Evolutionary conservation across 805 yeast genomes (phyloP).

Genomic region (Phaffomyces antillensis): DNA sequence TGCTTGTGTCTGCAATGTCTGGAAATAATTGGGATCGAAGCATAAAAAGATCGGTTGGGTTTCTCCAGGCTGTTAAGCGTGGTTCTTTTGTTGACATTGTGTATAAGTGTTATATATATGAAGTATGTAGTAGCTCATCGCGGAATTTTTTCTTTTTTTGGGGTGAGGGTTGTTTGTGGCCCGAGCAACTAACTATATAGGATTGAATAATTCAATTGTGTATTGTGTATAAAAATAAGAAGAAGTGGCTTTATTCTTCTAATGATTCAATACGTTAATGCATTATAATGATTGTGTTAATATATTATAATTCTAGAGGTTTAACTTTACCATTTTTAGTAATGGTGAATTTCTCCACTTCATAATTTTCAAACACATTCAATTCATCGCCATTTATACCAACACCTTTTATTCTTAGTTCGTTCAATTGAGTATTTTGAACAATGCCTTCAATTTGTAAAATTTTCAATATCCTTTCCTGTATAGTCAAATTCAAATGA

Average conservation of each 20-base stretch:
- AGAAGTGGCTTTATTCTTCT: no score
- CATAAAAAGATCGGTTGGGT: neutral
- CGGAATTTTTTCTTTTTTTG: no score
- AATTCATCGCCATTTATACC: constrained; percentile 3
- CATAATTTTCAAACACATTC: neutral
- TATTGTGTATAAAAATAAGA: no score
- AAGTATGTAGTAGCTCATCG: no score
- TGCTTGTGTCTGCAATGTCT: neutral
- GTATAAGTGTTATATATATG: no score
- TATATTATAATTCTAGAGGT: neutral
- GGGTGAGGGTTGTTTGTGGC: neutral
- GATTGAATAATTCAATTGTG: no score
- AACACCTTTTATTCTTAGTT: constrained; percentile 26
- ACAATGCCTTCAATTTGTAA: constrained; percentile 44
- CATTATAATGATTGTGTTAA: neutral
- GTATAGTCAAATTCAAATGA: constrained; percentile 46
- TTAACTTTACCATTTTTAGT: constrained; percentile 1
- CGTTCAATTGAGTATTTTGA: constrained; percentile 26
- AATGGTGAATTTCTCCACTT: neutral
- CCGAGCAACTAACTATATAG: no score
- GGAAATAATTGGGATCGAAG: neutral
- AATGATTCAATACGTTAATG: no score
- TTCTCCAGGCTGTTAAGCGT: neutral
- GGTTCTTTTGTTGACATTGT: neutral
- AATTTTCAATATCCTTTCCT: constrained; percentile 47